Evolutionary conservation across 2,329 filamentous ascomycete genomes (phyloP).

Genomic region (Pestalotiopsis sp.): DNA sequence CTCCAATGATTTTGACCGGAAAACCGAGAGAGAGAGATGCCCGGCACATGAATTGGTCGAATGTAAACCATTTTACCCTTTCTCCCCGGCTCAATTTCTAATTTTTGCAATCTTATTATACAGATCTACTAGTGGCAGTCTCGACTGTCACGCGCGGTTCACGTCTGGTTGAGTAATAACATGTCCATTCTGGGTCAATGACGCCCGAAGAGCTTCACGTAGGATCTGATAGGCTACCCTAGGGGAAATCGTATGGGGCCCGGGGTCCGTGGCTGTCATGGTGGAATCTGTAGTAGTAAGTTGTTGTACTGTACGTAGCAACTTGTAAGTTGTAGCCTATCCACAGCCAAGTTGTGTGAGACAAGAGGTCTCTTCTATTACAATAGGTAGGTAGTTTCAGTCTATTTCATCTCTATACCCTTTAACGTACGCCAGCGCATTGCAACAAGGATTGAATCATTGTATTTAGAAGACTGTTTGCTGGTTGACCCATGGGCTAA

Average conservation of each 20-base stretch:
- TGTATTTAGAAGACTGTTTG: too few relatives aligned
- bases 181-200: neutral
- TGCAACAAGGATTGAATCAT: too few relatives aligned
- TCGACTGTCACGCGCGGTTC: neutral
- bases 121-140: neutral
- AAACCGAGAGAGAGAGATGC: too few relatives aligned
- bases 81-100: neutral
- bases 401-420: neutral
- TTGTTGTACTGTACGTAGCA: too few relatives aligned
- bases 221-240: neutral
- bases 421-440: neutral
- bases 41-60: neutral
- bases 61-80: too few relatives aligned
- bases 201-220: neutral
- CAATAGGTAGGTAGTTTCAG: neutral
- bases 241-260: neutral
- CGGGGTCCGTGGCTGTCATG: neutral
- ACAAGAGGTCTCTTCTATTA: neutral
- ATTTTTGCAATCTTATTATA: neutral
- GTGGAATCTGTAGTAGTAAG: neutral
- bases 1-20: neutral
- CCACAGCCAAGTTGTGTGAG: neutral
- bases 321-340: neutral
- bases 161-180: neutral
- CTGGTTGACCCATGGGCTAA: too few relatives aligned